These are phyloP conservation scores for Xylaria nigripes DNA, from an alignment of 495 filamentous ascomycete genomes.

Conservation along the genomic window DNA sequence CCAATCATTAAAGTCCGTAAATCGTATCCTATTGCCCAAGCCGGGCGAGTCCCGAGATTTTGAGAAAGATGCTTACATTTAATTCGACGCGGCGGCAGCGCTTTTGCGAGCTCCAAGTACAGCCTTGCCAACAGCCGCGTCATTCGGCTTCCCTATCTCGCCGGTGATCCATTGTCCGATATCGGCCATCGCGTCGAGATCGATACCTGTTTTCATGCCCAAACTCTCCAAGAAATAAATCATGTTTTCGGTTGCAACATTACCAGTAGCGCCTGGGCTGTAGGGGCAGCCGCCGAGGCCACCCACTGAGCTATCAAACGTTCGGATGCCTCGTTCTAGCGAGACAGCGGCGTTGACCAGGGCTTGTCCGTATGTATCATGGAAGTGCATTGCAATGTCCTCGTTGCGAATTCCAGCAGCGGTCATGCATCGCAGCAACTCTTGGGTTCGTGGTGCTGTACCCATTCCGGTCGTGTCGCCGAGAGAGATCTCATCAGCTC, in stretches of 20 bases:
- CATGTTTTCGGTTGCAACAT: constrained; percentile 90
- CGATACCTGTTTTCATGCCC: constrained; percentile 80
- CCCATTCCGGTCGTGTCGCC: constrained; percentile 98
- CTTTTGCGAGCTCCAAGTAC: constrained; percentile 50
- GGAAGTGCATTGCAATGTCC: constrained; percentile 88
- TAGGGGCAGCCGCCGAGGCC: constrained; percentile 94
- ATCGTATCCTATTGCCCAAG: neutral
- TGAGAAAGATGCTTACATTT: too few species aligned
- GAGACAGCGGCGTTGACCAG: constrained; percentile 82
- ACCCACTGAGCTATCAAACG: constrained; percentile 83
- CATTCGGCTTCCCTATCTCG: constrained; percentile 70
- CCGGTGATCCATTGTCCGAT: constrained; percentile 85
- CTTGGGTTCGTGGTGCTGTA: constrained; percentile 69
- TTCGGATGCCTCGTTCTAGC: constrained; percentile 79
- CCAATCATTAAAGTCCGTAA: too few species aligned
- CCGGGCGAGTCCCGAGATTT: neutral
- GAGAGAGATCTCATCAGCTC: constrained; percentile 86
- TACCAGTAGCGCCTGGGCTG: constrained; percentile 87
- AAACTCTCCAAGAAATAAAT: constrained; percentile 82
- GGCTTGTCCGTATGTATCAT: constrained; percentile 94
- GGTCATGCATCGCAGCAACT: constrained; percentile 60
- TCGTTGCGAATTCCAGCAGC: constrained; percentile 69
- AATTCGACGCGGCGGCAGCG: neutral
- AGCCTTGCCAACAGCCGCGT: constrained; percentile 71
- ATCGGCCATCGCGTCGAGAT: constrained; percentile 70